Conservation (phyloP, 2,329 filamentous ascomycete species). For the Arthrobotrys entomopaga region DNA sequence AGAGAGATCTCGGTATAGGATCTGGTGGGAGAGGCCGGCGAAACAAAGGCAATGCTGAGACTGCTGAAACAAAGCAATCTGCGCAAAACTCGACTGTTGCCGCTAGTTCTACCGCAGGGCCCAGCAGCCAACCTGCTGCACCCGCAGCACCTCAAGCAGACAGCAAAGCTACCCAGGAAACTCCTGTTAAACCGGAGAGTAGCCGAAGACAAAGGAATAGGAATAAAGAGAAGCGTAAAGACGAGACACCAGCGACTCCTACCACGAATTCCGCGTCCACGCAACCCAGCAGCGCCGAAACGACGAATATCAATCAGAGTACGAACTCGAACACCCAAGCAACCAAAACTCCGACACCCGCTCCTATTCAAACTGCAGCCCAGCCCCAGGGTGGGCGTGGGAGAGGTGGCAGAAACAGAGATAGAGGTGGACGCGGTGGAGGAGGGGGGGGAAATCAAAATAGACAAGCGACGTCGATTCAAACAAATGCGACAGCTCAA, state of each 20-base stretch:
- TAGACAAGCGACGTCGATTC: slow-evolving; percentile 9
- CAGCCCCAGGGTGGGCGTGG: slow-evolving; percentile 29
- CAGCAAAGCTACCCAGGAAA: slow-evolving; percentile 20
- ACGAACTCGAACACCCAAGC: slow-evolving; percentile 1
- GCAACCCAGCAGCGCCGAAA: slow-evolving; percentile 17
- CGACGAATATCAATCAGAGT: background rate
- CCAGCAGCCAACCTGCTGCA: slow-evolving; percentile 58
- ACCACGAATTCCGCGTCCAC: background rate
- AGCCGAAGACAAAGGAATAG: slow-evolving; percentile 36
- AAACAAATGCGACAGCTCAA: background rate
- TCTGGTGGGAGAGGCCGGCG: slow-evolving; percentile 71
- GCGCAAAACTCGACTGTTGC: slow-evolving; percentile 59
- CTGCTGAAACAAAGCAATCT: slow-evolving; percentile 61
- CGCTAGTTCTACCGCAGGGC: slow-evolving; percentile 58
- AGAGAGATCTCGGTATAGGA: slow-evolving; percentile 73
- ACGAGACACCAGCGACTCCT: slow-evolving; percentile 16
- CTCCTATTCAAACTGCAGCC: slow-evolving; percentile 6
- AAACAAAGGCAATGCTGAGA: slow-evolving; percentile 69
- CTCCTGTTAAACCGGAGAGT: slow-evolving; percentile 25
- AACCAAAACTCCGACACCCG: background rate
- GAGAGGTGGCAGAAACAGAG: slow-evolving; percentile 35
- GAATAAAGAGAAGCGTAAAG: slow-evolving; percentile 46
- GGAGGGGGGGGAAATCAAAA: slow-evolving; percentile 19
- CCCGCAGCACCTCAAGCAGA: slow-evolving; percentile 57
- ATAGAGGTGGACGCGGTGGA: slow-evolving; percentile 10